Evolutionary conservation across 2,329 filamentous ascomycete species (phyloP).

Genomic region (Fusarium torulosum): DNA sequence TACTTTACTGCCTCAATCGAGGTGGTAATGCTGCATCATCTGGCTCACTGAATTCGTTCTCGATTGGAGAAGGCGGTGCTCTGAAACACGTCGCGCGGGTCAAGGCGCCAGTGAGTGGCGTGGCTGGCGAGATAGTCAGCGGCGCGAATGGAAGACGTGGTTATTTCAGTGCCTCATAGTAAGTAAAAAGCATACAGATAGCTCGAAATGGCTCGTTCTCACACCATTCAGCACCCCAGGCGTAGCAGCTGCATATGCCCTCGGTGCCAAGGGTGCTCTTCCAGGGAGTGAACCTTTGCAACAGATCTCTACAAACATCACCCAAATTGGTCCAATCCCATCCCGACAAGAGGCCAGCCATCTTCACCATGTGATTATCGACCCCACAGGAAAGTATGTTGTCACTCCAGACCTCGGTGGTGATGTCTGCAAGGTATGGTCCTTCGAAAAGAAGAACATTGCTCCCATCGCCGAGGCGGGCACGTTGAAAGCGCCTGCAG

Average conservation of each 20-base stretch:
- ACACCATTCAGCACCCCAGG: constrained; percentile 26
- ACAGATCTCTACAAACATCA: constrained; percentile 35
- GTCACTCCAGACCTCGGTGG: constrained; percentile 43
- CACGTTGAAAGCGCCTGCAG: constrained; percentile 22
- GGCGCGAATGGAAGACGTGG: constrained; percentile 30
- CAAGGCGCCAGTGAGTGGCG: constrained; percentile 25
- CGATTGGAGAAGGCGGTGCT: constrained; percentile 16
- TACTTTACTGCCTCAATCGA: constrained; percentile 44
- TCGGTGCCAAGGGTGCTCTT: constrained; percentile 34
- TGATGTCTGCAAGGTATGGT: constrained; percentile 37
- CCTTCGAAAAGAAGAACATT: constrained; percentile 40
- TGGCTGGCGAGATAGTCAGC: constrained; percentile 39
- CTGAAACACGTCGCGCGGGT: constrained; percentile 30
- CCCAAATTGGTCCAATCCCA: constrained; percentile 34
- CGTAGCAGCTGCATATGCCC: constrained; percentile 22
- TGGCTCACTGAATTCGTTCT: constrained; percentile 44
- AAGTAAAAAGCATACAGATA: not conserved
- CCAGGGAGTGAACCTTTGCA: constrained; percentile 37
- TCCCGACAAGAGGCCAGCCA: constrained; percentile 43
- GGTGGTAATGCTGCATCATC: constrained; percentile 17
- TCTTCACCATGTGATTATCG: constrained; percentile 43
- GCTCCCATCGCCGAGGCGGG: constrained; percentile 39
- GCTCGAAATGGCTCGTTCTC: not conserved
- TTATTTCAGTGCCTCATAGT: constrained; percentile 43
- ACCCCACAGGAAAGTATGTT: constrained; percentile 42